These are phyloP conservation scores for Leccinum truebloodii DNA, from an alignment of 768 basidiomycete species.

Conservation along the genomic window DNA sequence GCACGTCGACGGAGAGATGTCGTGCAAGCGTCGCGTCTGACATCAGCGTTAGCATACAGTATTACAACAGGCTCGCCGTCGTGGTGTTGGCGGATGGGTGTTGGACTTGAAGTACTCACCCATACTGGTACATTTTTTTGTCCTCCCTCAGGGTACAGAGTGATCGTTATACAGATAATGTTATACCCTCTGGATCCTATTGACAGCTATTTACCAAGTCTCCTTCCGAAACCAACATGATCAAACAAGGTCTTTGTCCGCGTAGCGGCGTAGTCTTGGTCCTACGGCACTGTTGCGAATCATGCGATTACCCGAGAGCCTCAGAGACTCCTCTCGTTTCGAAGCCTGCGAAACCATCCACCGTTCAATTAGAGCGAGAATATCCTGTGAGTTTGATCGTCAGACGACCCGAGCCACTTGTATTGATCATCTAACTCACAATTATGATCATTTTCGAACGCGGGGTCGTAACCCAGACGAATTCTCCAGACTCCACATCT, in stretches of 20 bases:
- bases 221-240: slow-evolving; percentile 16
- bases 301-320: background rate
- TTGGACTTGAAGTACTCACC: no score
- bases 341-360: slow-evolving; percentile 25
- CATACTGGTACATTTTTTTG: background rate
- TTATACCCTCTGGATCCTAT: slow-evolving; percentile 1
- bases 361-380: slow-evolving; percentile 27
- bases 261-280: slow-evolving; percentile 28
- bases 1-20: no score
- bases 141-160: background rate
- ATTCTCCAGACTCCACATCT: slow-evolving; percentile 16
- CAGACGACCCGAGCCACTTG: background rate
- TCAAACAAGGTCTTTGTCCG: slow-evolving; percentile 7
- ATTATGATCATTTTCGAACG: slow-evolving; percentile 18
- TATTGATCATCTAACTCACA: slow-evolving; percentile 15
- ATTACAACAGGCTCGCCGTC: no score
- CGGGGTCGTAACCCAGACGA: slow-evolving; percentile 23
- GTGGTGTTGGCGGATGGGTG: no score
- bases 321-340: slow-evolving; percentile 18
- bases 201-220: slow-evolving; percentile 18
- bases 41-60: no score
- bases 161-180: background rate
- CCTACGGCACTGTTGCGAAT: slow-evolving; percentile 24
- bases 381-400: slow-evolving; percentile 24
- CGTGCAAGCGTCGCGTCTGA: no score